phyloP scores from a whole-genome alignment of 2,329 filamentous ascomycete genomes.

The Fusarium anguioides region DNA sequence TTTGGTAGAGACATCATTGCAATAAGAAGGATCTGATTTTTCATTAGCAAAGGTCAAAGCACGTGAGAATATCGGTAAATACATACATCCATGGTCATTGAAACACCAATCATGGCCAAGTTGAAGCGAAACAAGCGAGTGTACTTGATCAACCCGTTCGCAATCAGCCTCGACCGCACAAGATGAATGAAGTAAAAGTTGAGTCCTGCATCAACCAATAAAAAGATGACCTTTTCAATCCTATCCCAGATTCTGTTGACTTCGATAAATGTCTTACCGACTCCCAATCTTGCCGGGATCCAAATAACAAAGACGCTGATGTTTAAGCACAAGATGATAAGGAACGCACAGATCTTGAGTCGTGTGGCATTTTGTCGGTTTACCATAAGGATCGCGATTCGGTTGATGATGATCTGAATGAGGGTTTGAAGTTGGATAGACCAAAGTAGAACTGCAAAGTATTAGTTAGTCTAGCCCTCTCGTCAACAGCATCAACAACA shows the following conservation, averaged over 20 bases:
- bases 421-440: constrained; percentile 60
- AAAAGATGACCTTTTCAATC: constrained; percentile 62
- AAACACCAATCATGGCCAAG: constrained; percentile 46
- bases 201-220: constrained; percentile 60
- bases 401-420: constrained; percentile 67
- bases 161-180: constrained; percentile 59
- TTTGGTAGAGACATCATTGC: constrained; percentile 49
- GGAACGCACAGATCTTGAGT: constrained; percentile 58
- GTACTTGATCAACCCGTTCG: constrained; percentile 62
- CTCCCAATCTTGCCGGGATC: constrained; percentile 62
- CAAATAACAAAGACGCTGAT: constrained; percentile 65
- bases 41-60: not conserved
- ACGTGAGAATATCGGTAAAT: fast-evolving
- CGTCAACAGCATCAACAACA: not conserved
- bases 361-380: constrained; percentile 50
- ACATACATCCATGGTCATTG: constrained; percentile 47
- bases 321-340: constrained; percentile 60
- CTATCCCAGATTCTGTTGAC: constrained; percentile 66
- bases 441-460: constrained; percentile 48
- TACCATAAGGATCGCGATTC: constrained; percentile 61
- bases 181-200: constrained; percentile 64
- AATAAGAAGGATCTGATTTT: constrained; percentile 42
- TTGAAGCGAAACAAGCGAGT: constrained; percentile 55
- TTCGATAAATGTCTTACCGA: constrained; percentile 53
- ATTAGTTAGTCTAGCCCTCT: too few relatives aligned